Evolutionary conservation across 257 asterid genomes (phyloP).

Genomic region (Solanum peruvianum): DNA sequence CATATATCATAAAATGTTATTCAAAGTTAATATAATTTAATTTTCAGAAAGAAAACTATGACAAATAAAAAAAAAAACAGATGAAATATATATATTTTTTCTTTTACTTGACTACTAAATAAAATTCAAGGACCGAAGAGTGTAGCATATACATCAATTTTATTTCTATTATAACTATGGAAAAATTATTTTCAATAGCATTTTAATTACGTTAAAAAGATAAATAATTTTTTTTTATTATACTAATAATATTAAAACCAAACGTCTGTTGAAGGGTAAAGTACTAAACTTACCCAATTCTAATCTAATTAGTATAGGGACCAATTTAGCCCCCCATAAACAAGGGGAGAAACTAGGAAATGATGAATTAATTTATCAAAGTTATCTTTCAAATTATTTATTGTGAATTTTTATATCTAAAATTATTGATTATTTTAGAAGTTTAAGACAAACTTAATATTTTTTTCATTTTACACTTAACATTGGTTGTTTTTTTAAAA

Average conservation of each 20-base stretch:
- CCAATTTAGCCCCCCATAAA: not conserved
- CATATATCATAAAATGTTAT: too few relatives aligned
- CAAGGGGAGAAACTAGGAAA: not conserved
- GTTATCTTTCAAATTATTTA: not conserved
- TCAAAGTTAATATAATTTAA: too few relatives aligned
- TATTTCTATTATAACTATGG: too few relatives aligned
- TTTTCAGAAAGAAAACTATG: too few relatives aligned
- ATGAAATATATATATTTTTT: too few relatives aligned
- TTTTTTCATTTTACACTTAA: not conserved
- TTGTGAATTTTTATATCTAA: not conserved
- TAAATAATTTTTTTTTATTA: too few relatives aligned
- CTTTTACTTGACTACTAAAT: too few relatives aligned
- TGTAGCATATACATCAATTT: too few relatives aligned
- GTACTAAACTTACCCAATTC: not conserved
- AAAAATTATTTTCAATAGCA: too few relatives aligned
- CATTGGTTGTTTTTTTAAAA: accelerated
- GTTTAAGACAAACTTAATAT: not conserved
- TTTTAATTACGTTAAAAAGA: too few relatives aligned
- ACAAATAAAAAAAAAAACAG: too few relatives aligned
- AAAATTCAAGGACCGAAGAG: too few relatives aligned
- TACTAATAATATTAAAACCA: not conserved
- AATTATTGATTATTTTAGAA: not conserved
- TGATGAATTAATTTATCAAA: not conserved
- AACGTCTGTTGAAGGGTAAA: not conserved
- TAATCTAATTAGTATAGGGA: not conserved